These are phyloP conservation scores for Schizosaccharomyces octosporus DNA, from an alignment of 805 yeast species.

Conservation along the genomic window DNA sequence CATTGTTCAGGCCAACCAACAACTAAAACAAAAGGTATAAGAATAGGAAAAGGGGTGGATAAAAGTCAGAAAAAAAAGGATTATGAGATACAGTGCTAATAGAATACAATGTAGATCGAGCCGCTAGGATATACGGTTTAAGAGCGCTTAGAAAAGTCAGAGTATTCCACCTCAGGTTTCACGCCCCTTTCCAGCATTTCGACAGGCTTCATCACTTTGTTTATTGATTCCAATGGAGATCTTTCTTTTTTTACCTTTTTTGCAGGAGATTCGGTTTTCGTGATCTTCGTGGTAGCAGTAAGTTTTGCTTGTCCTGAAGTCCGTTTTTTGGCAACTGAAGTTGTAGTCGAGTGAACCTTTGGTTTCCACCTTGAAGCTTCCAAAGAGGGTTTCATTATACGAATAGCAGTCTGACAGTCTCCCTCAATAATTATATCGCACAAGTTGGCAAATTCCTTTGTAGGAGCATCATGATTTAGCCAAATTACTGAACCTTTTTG, in stretches of 20 bases:
- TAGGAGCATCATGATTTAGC: constrained; percentile 41
- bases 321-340: background rate
- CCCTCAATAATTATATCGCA: background rate
- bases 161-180: background rate
- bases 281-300: background rate
- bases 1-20: background rate
- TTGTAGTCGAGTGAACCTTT: background rate
- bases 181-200: background rate
- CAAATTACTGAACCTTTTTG: constrained; percentile 56
- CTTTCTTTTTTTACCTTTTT: no score
- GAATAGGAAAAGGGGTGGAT: no score
- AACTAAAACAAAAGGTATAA: background rate
- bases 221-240: no score
- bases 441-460: background rate
- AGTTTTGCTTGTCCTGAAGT: background rate
- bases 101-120: background rate
- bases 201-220: background rate
- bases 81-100: background rate
- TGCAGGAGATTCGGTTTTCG: background rate
- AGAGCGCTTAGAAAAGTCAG: background rate
- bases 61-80: background rate
- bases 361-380: background rate
- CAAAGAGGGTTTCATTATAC: background rate
- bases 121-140: no score
- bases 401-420: background rate